A percentile compares a stretch with the other conserved stretches of the same genome.
These are phyloP conservation scores for Neopestalotiopsis sp. DNA, from an alignment of 2,329 filamentous ascomycete genomes.

Conservation along the genomic window DNA sequence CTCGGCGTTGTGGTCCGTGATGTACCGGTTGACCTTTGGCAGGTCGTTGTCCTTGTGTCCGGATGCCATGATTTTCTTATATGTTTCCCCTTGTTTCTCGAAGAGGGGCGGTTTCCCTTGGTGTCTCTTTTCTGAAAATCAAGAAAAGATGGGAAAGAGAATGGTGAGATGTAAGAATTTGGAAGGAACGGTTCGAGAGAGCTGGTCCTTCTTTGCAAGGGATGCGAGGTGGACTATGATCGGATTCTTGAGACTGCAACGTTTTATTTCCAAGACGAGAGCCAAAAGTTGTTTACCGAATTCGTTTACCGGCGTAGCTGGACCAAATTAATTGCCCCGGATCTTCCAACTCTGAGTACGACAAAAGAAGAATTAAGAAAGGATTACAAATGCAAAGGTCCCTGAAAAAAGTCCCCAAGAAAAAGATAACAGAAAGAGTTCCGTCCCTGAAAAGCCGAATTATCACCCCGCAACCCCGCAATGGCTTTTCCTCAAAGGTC, in stretches of 20 bases:
- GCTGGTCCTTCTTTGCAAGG: background rate
- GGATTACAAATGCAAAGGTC: background rate
- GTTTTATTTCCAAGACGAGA: too few species aligned
- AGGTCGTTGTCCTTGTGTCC: conserved; percentile 26
- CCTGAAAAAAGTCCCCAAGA: background rate
- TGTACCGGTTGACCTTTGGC: conserved; percentile 31
- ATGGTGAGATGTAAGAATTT: background rate
- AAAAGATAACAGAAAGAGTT: background rate
- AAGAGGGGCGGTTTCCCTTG: background rate
- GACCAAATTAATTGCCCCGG: too few species aligned
- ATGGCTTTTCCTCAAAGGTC: background rate
- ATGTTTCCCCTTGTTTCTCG: background rate
- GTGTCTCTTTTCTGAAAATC: background rate
- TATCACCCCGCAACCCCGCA: conserved; percentile 15
- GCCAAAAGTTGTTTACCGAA: too few species aligned
- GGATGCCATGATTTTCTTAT: conserved; percentile 14
- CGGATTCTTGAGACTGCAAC: too few species aligned
- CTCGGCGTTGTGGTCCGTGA: conserved; percentile 39
- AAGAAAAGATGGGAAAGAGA: background rate
- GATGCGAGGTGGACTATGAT: background rate
- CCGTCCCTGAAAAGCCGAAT: too few species aligned
- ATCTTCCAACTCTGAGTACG: background rate
- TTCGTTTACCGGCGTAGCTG: too few species aligned
- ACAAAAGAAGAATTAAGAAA: background rate
- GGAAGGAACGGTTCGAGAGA: background rate